Evolutionary conservation across 148 eudicot genomes (phyloP).

Genomic region (Rheum nobile): DNA sequence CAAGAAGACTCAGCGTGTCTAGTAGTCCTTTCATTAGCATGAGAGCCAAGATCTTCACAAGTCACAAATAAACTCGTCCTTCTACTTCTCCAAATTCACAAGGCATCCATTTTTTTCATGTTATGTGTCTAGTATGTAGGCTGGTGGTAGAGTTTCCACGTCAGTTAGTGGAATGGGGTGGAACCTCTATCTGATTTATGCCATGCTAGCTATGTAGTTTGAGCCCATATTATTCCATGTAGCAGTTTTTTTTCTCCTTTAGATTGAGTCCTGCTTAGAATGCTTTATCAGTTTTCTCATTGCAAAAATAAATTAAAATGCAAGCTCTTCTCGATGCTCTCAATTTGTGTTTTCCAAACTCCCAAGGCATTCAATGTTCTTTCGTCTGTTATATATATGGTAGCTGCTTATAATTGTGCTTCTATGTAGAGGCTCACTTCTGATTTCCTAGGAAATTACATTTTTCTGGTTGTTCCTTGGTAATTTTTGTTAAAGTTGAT

Average conservation of each 20-base stretch:
- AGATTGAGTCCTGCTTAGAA: background rate
- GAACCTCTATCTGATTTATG: too few species aligned
- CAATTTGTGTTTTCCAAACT: background rate
- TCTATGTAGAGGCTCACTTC: slow-evolving; percentile 67
- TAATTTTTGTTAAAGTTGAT: too few species aligned
- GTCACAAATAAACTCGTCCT: too few species aligned
- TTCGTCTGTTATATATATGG: background rate
- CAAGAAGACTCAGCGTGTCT: too few species aligned
- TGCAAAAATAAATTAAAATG: background rate
- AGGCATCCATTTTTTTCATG: too few species aligned
- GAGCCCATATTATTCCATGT: background rate
- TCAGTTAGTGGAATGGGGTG: too few species aligned
- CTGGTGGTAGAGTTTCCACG: too few species aligned
- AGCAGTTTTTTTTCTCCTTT: background rate
- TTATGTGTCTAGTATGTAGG: too few species aligned
- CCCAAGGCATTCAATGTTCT: background rate
- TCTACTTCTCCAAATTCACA: too few species aligned
- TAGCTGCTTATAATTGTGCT: background rate
- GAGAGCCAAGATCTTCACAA: too few species aligned
- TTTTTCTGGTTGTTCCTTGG: slow-evolving; percentile 70
- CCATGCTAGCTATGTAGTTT: background rate
- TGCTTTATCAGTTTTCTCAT: background rate
- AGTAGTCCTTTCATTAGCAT: too few species aligned
- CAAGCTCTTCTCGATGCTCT: background rate
- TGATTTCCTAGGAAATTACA: slow-evolving; percentile 59